Base-by-base conservation (phyloP, 768 basidiomycete genomes). In the Paxillus rubicundulus region DNA sequence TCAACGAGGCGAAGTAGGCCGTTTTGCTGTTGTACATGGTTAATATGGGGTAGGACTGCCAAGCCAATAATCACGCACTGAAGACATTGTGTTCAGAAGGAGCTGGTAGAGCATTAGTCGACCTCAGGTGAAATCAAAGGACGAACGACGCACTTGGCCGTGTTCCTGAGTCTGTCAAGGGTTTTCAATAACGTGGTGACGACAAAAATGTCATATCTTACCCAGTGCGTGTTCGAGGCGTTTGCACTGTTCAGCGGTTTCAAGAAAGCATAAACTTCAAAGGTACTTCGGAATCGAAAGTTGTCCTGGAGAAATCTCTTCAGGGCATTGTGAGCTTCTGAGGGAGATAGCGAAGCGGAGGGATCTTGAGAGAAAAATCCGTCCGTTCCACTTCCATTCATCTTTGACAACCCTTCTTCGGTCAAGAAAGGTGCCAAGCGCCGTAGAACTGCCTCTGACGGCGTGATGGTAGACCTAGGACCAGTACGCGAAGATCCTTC, bases 1-100 rank as follows among this genome's bases (percentile, higher is more conserved):
- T 82, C 80, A 4, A 62, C 62, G 18, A 86, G 67, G 30, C 82
- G 77, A 5, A 71, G 68, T 30, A 84, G 62, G 9, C 78, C 80
- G 36, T 81, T 80, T 48, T 74, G 74, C 82, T 80, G 51, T 20
- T n/a, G 37, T 5, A 37, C 14, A 47, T 7, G 20, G 13, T 44
- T 8, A 32, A 21, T 20, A 7, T 2, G 55, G 50, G 33, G 36
- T 37, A 4, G 21, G 28, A 10, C 9, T 42, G 14, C 5, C 32
- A 10, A 27, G 8, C 20, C 3, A 9, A 18, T 16, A 10, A 24
- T 5, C 3, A 62, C 69, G n/a, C 50, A 78, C 77, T 8, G 68
- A 70, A 10, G 74, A 67, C 24, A 80, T 60, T 0, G 63, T 62
- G 14, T 67, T 60, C 4, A 78, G 64, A 18, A 82, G 60, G 7